Percentiles rank a stretch among this genome's conserved stretches.
phyloP scores from a whole-genome alignment of 176 grass and related monocot genomes.

The Juncus effusus region DNA sequence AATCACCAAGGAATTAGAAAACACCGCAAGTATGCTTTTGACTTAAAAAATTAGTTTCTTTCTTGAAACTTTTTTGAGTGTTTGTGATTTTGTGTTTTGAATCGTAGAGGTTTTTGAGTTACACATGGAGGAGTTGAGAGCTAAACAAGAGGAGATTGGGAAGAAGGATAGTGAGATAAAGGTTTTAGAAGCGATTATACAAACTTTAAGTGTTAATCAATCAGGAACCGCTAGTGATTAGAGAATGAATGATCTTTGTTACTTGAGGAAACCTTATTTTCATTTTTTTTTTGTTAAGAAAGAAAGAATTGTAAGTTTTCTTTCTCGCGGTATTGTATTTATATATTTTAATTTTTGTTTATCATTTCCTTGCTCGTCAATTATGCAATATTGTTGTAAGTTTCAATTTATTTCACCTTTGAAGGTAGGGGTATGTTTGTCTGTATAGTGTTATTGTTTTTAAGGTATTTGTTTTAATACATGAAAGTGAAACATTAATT shows the following conservation, averaged over 20 bases:
- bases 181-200: slow-evolving; percentile 91
- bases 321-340: slow-evolving; percentile 3
- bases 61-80: not conserved
- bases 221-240: slow-evolving; percentile 33
- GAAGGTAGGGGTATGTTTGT: not conserved
- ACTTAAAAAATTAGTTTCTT: not conserved
- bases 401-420: not conserved
- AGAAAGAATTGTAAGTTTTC: not conserved
- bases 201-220: slow-evolving; percentile 73
- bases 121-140: slow-evolving; percentile 89
- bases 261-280: not conserved
- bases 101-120: slow-evolving; percentile 70
- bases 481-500: too few relatives aligned
- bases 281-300: not conserved
- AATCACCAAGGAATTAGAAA: slow-evolving; percentile 83
- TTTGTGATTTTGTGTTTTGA: slow-evolving; percentile 17
- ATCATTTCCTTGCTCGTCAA: not conserved
- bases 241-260: slow-evolving; percentile 20
- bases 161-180: slow-evolving; percentile 91
- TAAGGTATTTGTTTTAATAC: too few relatives aligned
- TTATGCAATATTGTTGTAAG: not conserved
- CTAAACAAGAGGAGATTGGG: slow-evolving; percentile 85
- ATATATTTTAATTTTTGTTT: slow-evolving; percentile 3
- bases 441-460: not conserved
- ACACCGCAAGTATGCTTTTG: slow-evolving; percentile 70